These are phyloP conservation scores for Mantamonas sphyraenae DNA, from an alignment of 78 protist genomes.

Conservation along the genomic window DNA sequence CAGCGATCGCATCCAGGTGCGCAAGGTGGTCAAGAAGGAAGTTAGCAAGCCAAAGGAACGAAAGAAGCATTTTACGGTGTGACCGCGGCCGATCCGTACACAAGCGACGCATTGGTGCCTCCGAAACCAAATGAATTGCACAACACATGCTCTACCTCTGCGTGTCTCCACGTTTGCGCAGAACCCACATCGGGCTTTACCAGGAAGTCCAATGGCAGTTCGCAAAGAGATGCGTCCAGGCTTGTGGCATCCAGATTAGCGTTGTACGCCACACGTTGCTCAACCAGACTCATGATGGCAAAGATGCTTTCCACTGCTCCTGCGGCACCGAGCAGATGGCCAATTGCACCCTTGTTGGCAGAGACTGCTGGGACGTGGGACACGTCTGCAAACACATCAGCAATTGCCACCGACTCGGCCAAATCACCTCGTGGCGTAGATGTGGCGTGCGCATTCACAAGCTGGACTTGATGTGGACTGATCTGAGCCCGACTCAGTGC, in stretches of 20 bases:
- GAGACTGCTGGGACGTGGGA: conserved; percentile 7
- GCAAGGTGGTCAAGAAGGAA: no score
- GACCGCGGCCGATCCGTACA: no score
- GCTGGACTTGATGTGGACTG: conserved; percentile 26
- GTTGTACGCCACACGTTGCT: not conserved
- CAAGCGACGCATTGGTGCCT: conserved; percentile 76
- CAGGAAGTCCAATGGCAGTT: not conserved
- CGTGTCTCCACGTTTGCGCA: not conserved
- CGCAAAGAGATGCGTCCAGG: not conserved
- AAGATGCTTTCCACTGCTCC: conserved; percentile 86
- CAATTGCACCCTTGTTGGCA: conserved; percentile 75
- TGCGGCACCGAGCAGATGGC: conserved; percentile 97
- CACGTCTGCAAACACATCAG: conserved; percentile 2
- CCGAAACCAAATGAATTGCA: conserved; percentile 91
- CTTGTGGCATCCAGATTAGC: conserved; percentile 12
- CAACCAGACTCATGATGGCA: conserved; percentile 41
- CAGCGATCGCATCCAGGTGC: no score
- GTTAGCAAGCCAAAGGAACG: no score
- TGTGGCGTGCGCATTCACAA: conserved; percentile 94
- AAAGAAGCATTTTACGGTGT: no score
- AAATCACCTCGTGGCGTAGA: conserved; percentile 88
- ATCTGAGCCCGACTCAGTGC: conserved; percentile 41
- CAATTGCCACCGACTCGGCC: conserved; percentile 55
- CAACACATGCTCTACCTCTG: conserved; percentile 44
- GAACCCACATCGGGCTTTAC: not conserved